phyloP scores from a whole-genome alignment of 2,329 filamentous ascomycete genomes.

The Stagonosporopsis vannaccii region DNA sequence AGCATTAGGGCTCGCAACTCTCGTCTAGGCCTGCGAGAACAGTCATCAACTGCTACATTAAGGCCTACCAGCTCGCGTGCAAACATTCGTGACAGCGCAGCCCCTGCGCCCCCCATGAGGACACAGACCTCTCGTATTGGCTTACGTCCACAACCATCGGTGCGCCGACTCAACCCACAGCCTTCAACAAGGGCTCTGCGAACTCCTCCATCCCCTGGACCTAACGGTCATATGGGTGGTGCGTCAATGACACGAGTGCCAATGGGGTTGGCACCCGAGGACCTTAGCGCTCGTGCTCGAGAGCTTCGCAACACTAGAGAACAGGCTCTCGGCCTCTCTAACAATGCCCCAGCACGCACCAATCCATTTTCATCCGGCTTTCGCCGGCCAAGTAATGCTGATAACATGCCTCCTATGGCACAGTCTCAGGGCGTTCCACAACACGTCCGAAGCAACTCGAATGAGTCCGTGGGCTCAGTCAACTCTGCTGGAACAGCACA shows the following conservation, averaged over 20 bases:
- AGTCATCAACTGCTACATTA: slow-evolving; percentile 50
- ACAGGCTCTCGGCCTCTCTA: slow-evolving; percentile 40
- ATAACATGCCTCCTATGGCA: slow-evolving; percentile 24
- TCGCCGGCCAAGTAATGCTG: slow-evolving; percentile 37
- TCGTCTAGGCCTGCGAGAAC: slow-evolving; percentile 46
- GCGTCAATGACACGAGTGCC: slow-evolving; percentile 21
- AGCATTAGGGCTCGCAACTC: slow-evolving; percentile 39
- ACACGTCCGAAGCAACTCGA: slow-evolving; percentile 43
- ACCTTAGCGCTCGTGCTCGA: slow-evolving; percentile 43
- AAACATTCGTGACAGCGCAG: slow-evolving; percentile 41
- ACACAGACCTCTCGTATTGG: slow-evolving; percentile 47
- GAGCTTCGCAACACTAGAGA: slow-evolving; percentile 48
- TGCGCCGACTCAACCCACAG: slow-evolving; percentile 45
- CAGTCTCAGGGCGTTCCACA: slow-evolving; percentile 22
- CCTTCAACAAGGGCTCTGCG: slow-evolving; percentile 47
- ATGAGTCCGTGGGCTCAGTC: slow-evolving; percentile 41
- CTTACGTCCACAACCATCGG: slow-evolving; percentile 47
- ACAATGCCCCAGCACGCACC: slow-evolving; percentile 37
- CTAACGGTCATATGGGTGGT: slow-evolving; percentile 22
- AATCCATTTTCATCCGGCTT: slow-evolving; percentile 47
- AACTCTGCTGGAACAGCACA: slow-evolving; percentile 41
- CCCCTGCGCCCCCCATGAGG: slow-evolving; percentile 28
- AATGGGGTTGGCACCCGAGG: slow-evolving; percentile 42
- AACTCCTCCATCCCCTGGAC: slow-evolving; percentile 40
- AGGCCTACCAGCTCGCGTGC: slow-evolving; percentile 44